Conservation (phyloP, 1,284 basidiomycete genomes). For the Ustilago cynodontis region DNA sequence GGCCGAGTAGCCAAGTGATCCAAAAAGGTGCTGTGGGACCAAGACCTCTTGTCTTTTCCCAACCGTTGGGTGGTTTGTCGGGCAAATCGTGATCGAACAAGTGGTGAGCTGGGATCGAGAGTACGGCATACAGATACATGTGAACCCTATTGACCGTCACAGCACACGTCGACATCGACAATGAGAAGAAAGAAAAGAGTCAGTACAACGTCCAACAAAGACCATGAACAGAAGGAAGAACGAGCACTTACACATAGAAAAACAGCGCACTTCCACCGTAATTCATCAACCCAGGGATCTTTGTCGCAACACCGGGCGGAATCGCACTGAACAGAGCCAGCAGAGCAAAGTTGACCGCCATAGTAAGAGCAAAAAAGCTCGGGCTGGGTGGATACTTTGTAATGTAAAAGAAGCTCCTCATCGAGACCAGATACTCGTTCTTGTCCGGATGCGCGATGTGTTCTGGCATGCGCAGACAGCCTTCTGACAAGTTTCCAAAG, state of each 20-base stretch:
- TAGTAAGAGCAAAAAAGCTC: conserved; percentile 50
- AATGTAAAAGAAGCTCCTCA: conserved; percentile 58
- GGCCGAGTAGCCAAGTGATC: conserved; percentile 28
- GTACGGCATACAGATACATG: conserved; percentile 38
- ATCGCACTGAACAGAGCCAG: conserved; percentile 50
- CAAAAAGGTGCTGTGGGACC: conserved; percentile 39
- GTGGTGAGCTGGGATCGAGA: conserved; percentile 30
- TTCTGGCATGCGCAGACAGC: conserved; percentile 46
- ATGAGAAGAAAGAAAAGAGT: neutral
- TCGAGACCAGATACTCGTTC: conserved; percentile 54
- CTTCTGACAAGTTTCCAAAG: conserved; percentile 57
- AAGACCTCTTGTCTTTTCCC: conserved; percentile 22
- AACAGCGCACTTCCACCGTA: conserved; percentile 56
- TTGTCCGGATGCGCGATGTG: conserved; percentile 11
- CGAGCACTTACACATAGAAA: conserved; percentile 52
- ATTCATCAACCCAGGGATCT: conserved; percentile 36
- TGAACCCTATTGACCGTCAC: conserved; percentile 13
- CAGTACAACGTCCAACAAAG: neutral
- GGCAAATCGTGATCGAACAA: conserved; percentile 40
- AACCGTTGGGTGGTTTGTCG: conserved; percentile 34
- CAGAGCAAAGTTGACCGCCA: conserved; percentile 50
- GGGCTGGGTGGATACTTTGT: conserved; percentile 60
- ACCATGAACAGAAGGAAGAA: neutral
- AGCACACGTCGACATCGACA: neutral
- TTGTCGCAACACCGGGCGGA: conserved; percentile 9